Conservation (phyloP, 345 rosid species). For the Salix exigua region DNA sequence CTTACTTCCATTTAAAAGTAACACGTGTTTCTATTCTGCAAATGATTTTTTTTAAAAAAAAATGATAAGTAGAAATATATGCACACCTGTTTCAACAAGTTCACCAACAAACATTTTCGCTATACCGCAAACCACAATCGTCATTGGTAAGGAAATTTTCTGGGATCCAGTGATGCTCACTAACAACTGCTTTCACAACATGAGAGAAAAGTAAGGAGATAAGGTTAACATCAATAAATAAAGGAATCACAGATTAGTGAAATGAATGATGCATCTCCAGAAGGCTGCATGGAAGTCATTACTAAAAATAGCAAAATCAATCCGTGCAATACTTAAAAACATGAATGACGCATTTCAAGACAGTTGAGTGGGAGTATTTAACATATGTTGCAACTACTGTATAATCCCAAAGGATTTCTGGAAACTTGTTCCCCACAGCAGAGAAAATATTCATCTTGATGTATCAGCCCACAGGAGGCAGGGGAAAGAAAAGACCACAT, state of each 20-base stretch:
- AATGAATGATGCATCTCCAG: neutral
- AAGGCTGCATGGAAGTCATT: neutral
- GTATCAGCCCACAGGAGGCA: neutral
- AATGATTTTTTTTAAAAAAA: neutral
- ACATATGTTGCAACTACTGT: neutral
- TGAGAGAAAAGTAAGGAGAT: neutral
- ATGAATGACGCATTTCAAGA: neutral
- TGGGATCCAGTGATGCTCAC: constrained; percentile 77
- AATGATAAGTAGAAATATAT: neutral
- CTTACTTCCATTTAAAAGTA: neutral
- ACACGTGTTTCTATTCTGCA: neutral
- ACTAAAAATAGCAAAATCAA: neutral
- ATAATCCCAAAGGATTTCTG: neutral
- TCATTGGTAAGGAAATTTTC: constrained; percentile 74
- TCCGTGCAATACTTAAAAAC: neutral
- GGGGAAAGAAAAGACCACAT: neutral
- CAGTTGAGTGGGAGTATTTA: neutral
- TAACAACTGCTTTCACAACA: constrained; percentile 54
- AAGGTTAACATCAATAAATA: neutral
- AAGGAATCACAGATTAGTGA: neutral
- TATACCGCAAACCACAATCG: constrained; percentile 81
- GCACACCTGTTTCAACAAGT: constrained; percentile 80
- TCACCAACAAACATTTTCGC: constrained; percentile 99
- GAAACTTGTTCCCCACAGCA: neutral
- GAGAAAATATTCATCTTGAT: neutral